Evolutionary conservation across 371 early-diverging fungal genomes (phyloP).

Genomic region (Saksenaea vasiformis): DNA sequence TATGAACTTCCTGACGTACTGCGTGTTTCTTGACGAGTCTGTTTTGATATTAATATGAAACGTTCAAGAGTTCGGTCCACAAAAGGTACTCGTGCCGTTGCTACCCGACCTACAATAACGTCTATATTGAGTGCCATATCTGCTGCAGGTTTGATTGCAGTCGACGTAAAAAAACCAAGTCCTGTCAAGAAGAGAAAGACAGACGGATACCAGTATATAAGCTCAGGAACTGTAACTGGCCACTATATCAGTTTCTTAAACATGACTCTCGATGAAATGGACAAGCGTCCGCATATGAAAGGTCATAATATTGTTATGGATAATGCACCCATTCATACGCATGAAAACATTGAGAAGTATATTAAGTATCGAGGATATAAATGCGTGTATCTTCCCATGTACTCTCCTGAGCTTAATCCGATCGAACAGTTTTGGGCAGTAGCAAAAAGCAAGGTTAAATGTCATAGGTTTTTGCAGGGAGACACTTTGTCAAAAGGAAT

Average conservation of each 20-base stretch:
- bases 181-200: constrained; percentile 16
- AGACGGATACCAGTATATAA: neutral
- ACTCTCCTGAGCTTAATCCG: constrained; percentile 7
- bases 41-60: constrained; percentile 18
- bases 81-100: constrained; percentile 13
- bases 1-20: neutral
- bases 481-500: constrained; percentile 14
- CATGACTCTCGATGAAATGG: constrained; percentile 20
- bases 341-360: constrained; percentile 15
- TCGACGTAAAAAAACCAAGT: constrained; percentile 3
- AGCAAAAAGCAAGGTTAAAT: constrained; percentile 2
- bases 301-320: constrained; percentile 20
- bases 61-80: constrained; percentile 10
- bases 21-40: constrained; percentile 1
- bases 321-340: constrained; percentile 19
- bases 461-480: constrained; percentile 4
- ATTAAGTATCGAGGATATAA: constrained; percentile 5
- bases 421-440: constrained; percentile 5
- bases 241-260: constrained; percentile 24
- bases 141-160: neutral
- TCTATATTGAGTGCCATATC: constrained; percentile 8
- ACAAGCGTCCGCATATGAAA: constrained; percentile 24
- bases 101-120: constrained; percentile 1
- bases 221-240: constrained; percentile 20
- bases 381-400: neutral